Evolutionary conservation across 202 grass and related monocot genomes (phyloP), one percentile per base, ranked within the genome.

Genomic region (Zizania palustris): DNA sequence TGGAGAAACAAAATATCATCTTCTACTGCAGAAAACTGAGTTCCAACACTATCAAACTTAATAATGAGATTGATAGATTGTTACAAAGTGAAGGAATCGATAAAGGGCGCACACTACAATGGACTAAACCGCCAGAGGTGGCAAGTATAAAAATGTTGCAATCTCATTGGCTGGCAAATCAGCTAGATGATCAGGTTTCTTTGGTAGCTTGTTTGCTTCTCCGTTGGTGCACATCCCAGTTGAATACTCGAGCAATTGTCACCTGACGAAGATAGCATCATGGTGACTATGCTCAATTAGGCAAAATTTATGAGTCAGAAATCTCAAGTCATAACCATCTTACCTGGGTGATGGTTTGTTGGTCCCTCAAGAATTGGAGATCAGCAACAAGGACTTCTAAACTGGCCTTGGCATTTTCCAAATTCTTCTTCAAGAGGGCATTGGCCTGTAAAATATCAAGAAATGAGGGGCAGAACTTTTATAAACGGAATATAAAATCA

Each of bases 181-280:
- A 65, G 45, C 67, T 6, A 67, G 67, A 60, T 11, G 49, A 92
- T 92, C 71, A 90, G 37, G 77, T 75, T 77, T 94, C 91, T 57
- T 88, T 88, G 18, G 60, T 9, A 71, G 71, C 75, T 63, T 93
- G 89, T 70, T 93, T 99, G 70, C 66, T 93, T 87, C 92, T 93
- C 80, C 96, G 79, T 67, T 99, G 96, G 80, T 96, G 96, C 72
- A 99, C 96, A 51, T 99, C 96, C 96, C 96, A 99, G 68, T 99
- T 99, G 79, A 95, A 99, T 37, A 99, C 88, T 8, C 96, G 85
- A 43, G 96, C 96, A 44, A 93, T 90, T 28, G 92, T 99, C 67
- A 99, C 96, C 96, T 98, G 84, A 16, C 0, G 12, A 62, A 51
- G 44, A 72, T 55, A 20, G 50, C 45, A 67, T 53, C 39, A 41